Evolutionary conservation across 306 rosid genomes (phyloP).

Genomic region (Rosa chinensis): DNA sequence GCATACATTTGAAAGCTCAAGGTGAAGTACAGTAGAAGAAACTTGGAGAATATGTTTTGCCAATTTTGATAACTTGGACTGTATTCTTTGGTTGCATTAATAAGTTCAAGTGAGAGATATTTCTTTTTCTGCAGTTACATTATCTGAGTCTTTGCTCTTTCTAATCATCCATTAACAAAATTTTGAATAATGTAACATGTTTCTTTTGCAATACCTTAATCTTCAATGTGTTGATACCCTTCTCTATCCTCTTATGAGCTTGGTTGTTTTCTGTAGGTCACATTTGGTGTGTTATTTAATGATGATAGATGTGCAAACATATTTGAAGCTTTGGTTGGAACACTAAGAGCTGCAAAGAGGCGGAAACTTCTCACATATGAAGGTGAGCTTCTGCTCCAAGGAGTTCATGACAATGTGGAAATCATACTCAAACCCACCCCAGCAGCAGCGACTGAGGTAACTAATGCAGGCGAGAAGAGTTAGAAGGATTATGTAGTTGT

Average conservation of each 20-base stretch:
- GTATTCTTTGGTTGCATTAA: background rate
- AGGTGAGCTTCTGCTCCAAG: constrained; percentile 90
- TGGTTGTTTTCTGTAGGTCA: constrained; percentile 46
- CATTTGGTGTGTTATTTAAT: constrained; percentile 77
- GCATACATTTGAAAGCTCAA: background rate
- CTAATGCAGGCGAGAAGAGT: constrained; percentile 31
- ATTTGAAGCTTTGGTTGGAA: constrained; percentile 92
- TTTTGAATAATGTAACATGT: background rate
- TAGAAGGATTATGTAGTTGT: constrained; percentile 3
- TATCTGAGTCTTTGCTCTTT: background rate
- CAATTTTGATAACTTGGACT: background rate
- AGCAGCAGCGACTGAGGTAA: constrained; percentile 21
- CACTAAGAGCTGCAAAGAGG: constrained; percentile 87
- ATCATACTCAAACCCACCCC: constrained; percentile 65
- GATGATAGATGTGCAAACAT: constrained; percentile 90
- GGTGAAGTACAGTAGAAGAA: background rate
- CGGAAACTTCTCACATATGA: constrained; percentile 64
- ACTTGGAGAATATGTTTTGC: background rate
- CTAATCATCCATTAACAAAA: background rate
- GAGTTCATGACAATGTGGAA: constrained; percentile 92
- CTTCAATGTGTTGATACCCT: background rate
- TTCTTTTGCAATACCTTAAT: background rate
- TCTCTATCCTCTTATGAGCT: background rate
- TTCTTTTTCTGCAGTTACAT: background rate
- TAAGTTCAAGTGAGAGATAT: background rate